Evolutionary conservation across 352 stramenopile genomes (phyloP), one percentile per base, ranked within the genome.

Genomic region (Phytopythium vexans): DNA sequence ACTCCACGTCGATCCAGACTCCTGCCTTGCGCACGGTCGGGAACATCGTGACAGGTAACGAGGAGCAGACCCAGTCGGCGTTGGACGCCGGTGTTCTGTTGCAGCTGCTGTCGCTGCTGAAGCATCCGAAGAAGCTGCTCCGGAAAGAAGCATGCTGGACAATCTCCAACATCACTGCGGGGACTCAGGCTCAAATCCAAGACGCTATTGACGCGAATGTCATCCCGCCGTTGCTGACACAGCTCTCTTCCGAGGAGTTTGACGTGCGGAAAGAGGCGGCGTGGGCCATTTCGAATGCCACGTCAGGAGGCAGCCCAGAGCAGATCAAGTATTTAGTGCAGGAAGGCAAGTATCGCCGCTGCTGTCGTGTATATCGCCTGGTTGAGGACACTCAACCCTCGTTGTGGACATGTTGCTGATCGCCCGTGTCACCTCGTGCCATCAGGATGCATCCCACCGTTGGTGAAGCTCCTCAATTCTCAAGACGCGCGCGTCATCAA

Each of bases 31-130:
- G 97, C 27, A 98, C 92, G 1, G 94, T 99, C 8, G 83, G 83
- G 11, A 99, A 99, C 69, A 98, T 99, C 64, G 95, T 99, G 31
- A 99, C 97, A 31, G 97, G 97, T 49, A 97, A 99, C 50, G 76
- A 89, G 49, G 50, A 74, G 9, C 82, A 92, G 60, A 95, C 85
- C 11, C 80, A 92, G 44, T 50, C 72, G 37, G 80, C 86, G 39
- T 50, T 95, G 43, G 77, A 92, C 53, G 49, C 74, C 8, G 70
- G 58, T 8, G 69, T 82, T 8, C 46, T 92, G 27, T 67, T 64
- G 8, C 64, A 77, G 1, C 64, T 94, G 8, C 55, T 87, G 21
- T 66, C 72, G 14, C 56, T 94, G 47, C 68, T 94, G 35, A 86
- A 89, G 44, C 78, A 89, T 51, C 66, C 74, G 41, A 90, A 91